Conservation (phyloP, 2,329 filamentous ascomycete genomes). For the Claviceps cyperi region DNA sequence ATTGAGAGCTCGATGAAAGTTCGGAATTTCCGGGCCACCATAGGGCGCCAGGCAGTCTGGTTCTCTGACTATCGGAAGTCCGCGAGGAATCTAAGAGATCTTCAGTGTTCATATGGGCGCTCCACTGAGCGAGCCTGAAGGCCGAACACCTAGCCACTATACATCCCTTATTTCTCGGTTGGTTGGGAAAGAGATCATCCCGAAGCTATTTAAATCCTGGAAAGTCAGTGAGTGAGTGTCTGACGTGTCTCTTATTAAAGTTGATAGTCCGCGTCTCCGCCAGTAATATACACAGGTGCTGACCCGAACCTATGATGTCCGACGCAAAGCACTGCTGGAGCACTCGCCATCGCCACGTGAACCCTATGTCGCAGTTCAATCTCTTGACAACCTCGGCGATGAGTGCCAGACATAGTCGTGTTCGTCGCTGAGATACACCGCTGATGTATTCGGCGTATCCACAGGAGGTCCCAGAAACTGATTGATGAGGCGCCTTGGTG, state of each 20-base stretch:
- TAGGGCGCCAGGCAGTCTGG: no score
- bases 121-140: no score
- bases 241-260: neutral
- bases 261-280: slow-evolving; percentile 4
- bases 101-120: no score
- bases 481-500: neutral
- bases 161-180: no score
- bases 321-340: neutral
- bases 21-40: no score
- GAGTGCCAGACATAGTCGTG: neutral
- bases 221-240: neutral
- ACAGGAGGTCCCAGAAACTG: neutral
- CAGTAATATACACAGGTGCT: neutral
- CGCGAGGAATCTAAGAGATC: no score
- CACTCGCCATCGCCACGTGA: neutral
- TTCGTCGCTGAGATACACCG: neutral
- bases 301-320: no score
- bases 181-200: no score
- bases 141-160: no score
- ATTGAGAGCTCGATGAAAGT: no score
- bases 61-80: no score
- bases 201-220: no score
- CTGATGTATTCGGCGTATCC: neutral
- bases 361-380: neutral
- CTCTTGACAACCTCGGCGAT: neutral